Base-by-base conservation (phyloP, 1,284 basidiomycete genomes). In the Sanghuangporus baumii region DNA sequence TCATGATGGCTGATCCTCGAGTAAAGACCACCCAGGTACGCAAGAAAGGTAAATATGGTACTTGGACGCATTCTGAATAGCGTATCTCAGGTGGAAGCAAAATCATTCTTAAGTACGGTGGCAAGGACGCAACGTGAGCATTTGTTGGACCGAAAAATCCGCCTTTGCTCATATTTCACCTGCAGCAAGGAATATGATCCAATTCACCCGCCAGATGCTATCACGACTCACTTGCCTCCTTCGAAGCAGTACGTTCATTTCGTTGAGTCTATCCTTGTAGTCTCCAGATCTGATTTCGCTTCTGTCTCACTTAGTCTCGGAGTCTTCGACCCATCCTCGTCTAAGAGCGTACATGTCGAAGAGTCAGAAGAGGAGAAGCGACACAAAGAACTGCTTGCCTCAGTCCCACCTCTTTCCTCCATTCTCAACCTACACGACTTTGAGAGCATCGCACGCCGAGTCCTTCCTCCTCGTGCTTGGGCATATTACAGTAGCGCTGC, bases 371-470 rank as follows among this genome's bases (percentile, higher is more conserved):
- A 80, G 60, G 87, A 90, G 72, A 84, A 82, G 68, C 81, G 75
- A 1, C 81, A 87, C 12, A 78, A 79, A 66, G 76, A 78, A 47
- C 82, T 82, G 2, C 67, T 85, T 20, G 74, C 76, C 12, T 77
- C 80, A 56, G 79, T 85, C 60, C 94, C 94, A 0, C 77, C 83
- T 2, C 78, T 97, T 23, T 81, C 83, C 57, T 86, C 92, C 73
- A 89, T 94, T 59, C 79, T 96, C 40, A 94, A 90, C 69, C 75
- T 97, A 68, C 93, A 95, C 73, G 94, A 98, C 74, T 96, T 98
- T 67, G 94, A 96, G 79, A 87, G 86, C 37, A 85, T 95, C 56
- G 92, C 90, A 7, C 84, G 81, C 69, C 75, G 78, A 65, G 85
- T 90, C 7, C 86, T 96, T 80, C 79, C 85, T 0, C 84, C 87